Conservation (phyloP, 768 basidiomycete genomes). For the Coprinopsis marcescibilis region DNA sequence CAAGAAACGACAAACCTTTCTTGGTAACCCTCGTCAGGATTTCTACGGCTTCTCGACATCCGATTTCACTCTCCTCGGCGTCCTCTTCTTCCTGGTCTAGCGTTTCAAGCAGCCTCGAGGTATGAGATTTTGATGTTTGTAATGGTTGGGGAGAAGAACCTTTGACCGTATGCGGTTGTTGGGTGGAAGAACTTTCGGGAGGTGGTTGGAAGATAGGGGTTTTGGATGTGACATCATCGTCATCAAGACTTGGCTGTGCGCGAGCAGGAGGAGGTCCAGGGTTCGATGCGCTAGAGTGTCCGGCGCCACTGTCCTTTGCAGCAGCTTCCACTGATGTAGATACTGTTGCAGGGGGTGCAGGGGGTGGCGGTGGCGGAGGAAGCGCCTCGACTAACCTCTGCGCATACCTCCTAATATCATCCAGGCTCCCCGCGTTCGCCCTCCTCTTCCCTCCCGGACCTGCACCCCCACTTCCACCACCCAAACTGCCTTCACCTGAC, state of each 20-base stretch:
- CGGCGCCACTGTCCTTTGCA: no score
- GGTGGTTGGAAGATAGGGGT: no score
- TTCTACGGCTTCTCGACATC: slow-evolving; percentile 84
- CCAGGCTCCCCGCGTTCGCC: slow-evolving; percentile 25
- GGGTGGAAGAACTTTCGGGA: no score
- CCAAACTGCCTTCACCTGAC: not conserved
- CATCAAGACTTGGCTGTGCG: no score
- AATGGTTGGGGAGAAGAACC: not conserved
- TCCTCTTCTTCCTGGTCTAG: slow-evolving; percentile 28
- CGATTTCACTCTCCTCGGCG: slow-evolving; percentile 40
- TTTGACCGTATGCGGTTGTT: no score
- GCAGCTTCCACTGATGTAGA: no score
- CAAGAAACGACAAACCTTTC: slow-evolving; percentile 54
- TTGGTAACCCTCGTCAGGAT: slow-evolving; percentile 83
- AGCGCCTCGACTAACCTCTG: slow-evolving; percentile 43
- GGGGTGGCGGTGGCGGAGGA: slow-evolving; percentile 6
- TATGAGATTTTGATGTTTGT: not conserved
- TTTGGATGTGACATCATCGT: no score
- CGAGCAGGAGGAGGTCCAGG: no score
- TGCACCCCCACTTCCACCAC: not conserved
- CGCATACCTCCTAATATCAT: slow-evolving; percentile 51
- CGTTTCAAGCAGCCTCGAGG: slow-evolving; percentile 8
- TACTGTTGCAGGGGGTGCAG: not conserved
- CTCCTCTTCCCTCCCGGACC: not conserved
- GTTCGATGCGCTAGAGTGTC: no score